These are phyloP conservation scores for Jaenimonas drosophilae DNA, from an alignment of 208 protist species.

Conservation along the genomic window DNA sequence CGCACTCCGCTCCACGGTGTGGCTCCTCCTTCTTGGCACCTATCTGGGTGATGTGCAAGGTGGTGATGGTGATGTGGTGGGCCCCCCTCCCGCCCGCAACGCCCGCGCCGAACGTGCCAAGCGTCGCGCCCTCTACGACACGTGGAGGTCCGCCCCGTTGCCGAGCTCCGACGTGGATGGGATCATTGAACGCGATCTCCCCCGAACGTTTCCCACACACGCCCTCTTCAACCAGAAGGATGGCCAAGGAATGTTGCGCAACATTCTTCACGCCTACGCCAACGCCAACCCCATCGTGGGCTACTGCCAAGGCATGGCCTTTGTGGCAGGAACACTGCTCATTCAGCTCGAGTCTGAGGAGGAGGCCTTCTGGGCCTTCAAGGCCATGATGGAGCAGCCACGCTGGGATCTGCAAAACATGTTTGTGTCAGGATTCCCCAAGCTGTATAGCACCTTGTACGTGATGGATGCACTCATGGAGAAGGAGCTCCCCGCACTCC, in stretches of 20 bases:
- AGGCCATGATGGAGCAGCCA: slow-evolving; percentile 65
- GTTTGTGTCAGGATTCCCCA: slow-evolving; percentile 67
- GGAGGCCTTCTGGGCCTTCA: slow-evolving; percentile 77
- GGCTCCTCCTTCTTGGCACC: slow-evolving; percentile 59
- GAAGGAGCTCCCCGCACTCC: slow-evolving; percentile 23
- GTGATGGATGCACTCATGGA: slow-evolving; percentile 59
- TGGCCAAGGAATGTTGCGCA: slow-evolving; percentile 53
- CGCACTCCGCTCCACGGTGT: slow-evolving; percentile 31
- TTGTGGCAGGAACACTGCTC: slow-evolving; percentile 76
- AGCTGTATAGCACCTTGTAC: slow-evolving; percentile 52
- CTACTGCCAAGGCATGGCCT: slow-evolving; percentile 91
- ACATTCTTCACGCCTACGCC: slow-evolving; percentile 74
- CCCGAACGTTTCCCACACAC: slow-evolving; percentile 83
- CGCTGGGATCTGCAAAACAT: slow-evolving; percentile 49
- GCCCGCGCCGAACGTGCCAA: slow-evolving; percentile 13
- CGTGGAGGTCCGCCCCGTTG: slow-evolving; percentile 3
- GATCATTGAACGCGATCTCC: slow-evolving; percentile 78
- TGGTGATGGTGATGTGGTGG: no score
- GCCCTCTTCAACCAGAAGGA: slow-evolving; percentile 33
- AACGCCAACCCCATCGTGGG: slow-evolving; percentile 57
- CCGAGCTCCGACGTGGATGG: slow-evolving; percentile 17
- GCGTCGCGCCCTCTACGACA: slow-evolving; percentile 5
- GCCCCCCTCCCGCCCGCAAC: slow-evolving; percentile 2
- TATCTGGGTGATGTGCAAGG: no score
- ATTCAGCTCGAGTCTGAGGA: slow-evolving; percentile 77